phyloP scores from a whole-genome alignment of 441 rosid species.

The Euphorbia schlechtendalii region DNA sequence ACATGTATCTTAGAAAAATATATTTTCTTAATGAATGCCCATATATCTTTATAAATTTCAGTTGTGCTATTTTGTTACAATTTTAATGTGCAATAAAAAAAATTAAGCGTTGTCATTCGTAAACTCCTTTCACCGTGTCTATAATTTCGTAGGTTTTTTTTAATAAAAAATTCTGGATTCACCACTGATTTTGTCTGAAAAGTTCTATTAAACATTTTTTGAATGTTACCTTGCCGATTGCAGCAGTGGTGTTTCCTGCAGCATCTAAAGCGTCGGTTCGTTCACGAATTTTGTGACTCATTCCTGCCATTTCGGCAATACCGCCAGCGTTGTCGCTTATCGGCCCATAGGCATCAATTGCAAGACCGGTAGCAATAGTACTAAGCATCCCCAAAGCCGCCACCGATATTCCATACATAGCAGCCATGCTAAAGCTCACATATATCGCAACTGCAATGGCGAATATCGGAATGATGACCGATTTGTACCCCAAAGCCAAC shows the following conservation, averaged over 20 bases:
- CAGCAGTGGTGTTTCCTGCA: constrained; percentile 71
- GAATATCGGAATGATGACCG: constrained; percentile 60
- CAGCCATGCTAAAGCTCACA: constrained; percentile 61
- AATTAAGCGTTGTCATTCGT: too few species aligned
- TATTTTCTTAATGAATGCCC: too few species aligned
- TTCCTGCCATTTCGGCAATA: constrained; percentile 63
- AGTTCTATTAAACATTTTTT: too few species aligned
- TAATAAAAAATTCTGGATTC: too few species aligned
- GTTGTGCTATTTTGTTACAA: too few species aligned
- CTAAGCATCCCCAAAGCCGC: constrained; percentile 72
- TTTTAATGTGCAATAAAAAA: too few species aligned
- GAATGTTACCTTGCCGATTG: constrained; percentile 69
- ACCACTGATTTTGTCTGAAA: too few species aligned
- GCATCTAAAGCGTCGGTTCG: constrained; percentile 60
- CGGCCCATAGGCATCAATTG: constrained; percentile 68
- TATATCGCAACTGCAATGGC: constrained; percentile 46
- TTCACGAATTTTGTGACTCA: constrained; percentile 55
- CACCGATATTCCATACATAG: constrained; percentile 60
- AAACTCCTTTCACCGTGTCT: too few species aligned
- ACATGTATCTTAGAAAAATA: too few species aligned
- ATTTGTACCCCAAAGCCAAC: constrained; percentile 60
- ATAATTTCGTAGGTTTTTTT: too few species aligned
- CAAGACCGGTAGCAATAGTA: constrained; percentile 54
- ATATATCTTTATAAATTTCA: too few species aligned
- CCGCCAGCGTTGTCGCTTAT: constrained; percentile 70